Base-by-base conservation (phyloP, 768 basidiomycete genomes). In the Amanita fuliginea region DNA sequence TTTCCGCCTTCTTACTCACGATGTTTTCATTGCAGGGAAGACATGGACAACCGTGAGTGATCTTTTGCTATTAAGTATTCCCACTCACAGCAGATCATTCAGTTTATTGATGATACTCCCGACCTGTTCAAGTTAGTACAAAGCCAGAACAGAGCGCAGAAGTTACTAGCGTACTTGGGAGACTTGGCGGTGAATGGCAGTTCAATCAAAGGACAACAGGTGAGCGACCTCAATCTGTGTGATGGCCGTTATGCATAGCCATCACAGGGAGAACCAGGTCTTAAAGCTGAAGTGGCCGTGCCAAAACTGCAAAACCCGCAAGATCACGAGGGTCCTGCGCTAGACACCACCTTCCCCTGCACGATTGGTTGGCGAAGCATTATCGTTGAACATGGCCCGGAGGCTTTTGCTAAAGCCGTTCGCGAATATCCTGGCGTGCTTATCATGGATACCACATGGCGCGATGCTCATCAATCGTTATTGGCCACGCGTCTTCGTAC, bases 31-130 rank as follows among this genome's bases (percentile, higher is more conserved):
- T 56, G 84, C 80, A 33, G 95, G 95, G 52, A 89, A 93, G 72
- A 96, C 96, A 8, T 99, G 96, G 96, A 99, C 96, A 2, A 99
- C 96, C 53, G 57, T 60, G 53, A 36, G 56, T 55, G 8, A 42
- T 1, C 33, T 35, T 10, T 37, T 44, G 24, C 22, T 14, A 18
- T n/a, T 6, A 18, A 22, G 21, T 19, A 43, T 34, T 28, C 42
- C 36, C 33, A 46, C 16, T 19, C 33, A 33, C 44, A 52, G 10
- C 34, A 46, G 45, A 13, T 41, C 1, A 30, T 51, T 19, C 24
- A 92, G 89, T 98, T 99, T 75, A 98, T 99, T 67, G 96, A 99
- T 60, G 96, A 99, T 67, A 97, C 95, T 1, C 94, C 92, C n/a
- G 93, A 97, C 62, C 80, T 99, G 54, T 99, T 98, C 83, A 96